phyloP scores from a whole-genome alignment of 495 filamentous ascomycete genomes.

The Bryoglossum gracile region DNA sequence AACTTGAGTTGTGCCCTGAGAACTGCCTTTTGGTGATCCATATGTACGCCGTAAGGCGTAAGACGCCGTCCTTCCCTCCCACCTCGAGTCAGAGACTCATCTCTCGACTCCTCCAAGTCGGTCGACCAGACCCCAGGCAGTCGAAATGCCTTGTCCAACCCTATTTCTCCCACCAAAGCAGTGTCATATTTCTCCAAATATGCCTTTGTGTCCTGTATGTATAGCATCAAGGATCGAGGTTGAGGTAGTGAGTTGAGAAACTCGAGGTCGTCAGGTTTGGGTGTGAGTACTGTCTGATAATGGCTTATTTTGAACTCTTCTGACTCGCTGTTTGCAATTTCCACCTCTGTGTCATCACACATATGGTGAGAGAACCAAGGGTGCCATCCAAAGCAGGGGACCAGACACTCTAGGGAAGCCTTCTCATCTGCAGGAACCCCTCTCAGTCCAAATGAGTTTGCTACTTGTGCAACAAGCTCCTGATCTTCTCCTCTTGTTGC shows the following conservation, averaged over 20 bases:
- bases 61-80: conserved; percentile 72
- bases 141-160: conserved; percentile 78
- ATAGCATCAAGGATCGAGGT: conserved; percentile 59
- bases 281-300: conserved; percentile 62
- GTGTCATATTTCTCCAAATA: conserved; percentile 56
- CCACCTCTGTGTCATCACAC: conserved; percentile 31
- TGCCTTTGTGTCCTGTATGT: conserved; percentile 55
- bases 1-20: conserved; percentile 77
- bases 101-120: conserved; percentile 43
- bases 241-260: conserved; percentile 64
- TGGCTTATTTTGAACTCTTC: conserved; percentile 53
- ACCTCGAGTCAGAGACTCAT: conserved; percentile 62
- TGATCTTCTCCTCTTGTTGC: conserved; percentile 84
- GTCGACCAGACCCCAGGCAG: conserved; percentile 59
- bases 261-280: conserved; percentile 45
- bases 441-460: conserved; percentile 31
- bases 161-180: conserved; percentile 82
- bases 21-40: conserved; percentile 69
- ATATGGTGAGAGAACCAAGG: conserved; percentile 93
- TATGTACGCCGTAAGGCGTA: conserved; percentile 65
- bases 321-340: conserved; percentile 14
- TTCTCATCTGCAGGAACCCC: conserved; percentile 3
- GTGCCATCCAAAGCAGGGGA: conserved; percentile 96
- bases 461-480: conserved; percentile 65
- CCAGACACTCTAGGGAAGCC: conserved; percentile 30